These are phyloP conservation scores for Closterium sp. DNA, from an alignment of 139 green algal species.

Conservation along the genomic window DNA sequence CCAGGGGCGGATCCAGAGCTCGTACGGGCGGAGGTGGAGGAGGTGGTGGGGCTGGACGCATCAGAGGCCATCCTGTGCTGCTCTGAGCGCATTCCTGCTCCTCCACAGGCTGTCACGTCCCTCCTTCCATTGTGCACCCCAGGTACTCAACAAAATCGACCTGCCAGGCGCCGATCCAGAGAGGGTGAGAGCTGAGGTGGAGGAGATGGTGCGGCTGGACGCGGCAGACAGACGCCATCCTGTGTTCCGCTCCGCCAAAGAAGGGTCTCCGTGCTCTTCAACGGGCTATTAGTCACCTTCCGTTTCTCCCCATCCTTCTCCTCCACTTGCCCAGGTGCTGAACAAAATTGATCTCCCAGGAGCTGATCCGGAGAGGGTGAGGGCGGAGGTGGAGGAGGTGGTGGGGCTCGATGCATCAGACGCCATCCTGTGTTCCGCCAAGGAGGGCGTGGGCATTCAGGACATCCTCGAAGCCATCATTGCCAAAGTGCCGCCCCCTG, in stretches of 20 bases:
- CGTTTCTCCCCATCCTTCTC: slow-evolving; percentile 93
- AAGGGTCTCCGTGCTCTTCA: slow-evolving; percentile 79
- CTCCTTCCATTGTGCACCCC: too few relatives aligned
- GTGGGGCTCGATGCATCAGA: slow-evolving; percentile 85
- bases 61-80: slow-evolving; percentile 61
- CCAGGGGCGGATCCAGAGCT: too few relatives aligned
- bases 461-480: too few relatives aligned
- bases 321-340: slow-evolving; percentile 29
- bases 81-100: slow-evolving; percentile 83
- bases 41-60: slow-evolving; percentile 90
- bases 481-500: too few relatives aligned
- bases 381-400: slow-evolving; percentile 89
- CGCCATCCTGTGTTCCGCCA: slow-evolving; percentile 64
- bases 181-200: slow-evolving; percentile 86
- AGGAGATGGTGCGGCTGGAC: slow-evolving; percentile 92
- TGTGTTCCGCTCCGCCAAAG: slow-evolving; percentile 63
- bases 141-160: slow-evolving; percentile 94
- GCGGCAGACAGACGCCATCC: slow-evolving; percentile 66
- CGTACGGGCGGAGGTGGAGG: too few relatives aligned
- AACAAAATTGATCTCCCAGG: slow-evolving; percentile 99
- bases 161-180: slow-evolving; percentile 90
- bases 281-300: slow-evolving; percentile 95
- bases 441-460: too few relatives aligned
- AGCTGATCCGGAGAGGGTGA: slow-evolving; percentile 86
- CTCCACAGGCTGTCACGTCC: slow-evolving; percentile 52